Conservation (phyloP, 2,329 filamentous ascomycete genomes). For the Exserohilum rostratum region DNA sequence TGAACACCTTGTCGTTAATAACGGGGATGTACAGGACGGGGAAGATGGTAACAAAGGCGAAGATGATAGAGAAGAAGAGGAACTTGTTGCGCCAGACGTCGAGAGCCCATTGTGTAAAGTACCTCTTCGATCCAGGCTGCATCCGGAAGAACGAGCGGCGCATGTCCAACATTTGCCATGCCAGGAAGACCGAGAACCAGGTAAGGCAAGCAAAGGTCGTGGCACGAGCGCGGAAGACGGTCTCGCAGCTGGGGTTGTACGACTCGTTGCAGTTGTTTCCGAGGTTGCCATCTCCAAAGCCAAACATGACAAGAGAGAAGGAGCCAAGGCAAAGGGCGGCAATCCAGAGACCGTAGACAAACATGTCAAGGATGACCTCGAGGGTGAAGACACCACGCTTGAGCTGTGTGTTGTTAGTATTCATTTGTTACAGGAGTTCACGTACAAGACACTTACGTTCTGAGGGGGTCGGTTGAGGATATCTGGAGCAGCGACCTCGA, state of each 20-base stretch:
- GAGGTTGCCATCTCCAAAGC: conserved; percentile 41
- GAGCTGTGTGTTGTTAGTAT: conserved; percentile 20
- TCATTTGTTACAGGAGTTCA: not conserved
- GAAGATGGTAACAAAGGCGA: conserved; percentile 39
- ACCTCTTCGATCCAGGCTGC: conserved; percentile 65
- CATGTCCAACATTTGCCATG: conserved; percentile 74
- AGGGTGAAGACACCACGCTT: conserved; percentile 49
- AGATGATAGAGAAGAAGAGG: conserved; percentile 54
- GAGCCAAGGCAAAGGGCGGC: conserved; percentile 38
- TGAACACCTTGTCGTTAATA: conserved; percentile 68
- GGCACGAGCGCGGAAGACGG: conserved; percentile 62
- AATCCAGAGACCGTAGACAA: conserved; percentile 48
- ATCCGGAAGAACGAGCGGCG: conserved; percentile 76
- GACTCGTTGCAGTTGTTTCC: conserved; percentile 42
- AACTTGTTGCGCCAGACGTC: conserved; percentile 76
- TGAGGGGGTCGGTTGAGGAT: conserved; percentile 83
- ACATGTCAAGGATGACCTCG: conserved; percentile 48
- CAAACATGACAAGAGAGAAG: conserved; percentile 46
- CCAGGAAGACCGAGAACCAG: conserved; percentile 77
- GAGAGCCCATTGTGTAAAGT: conserved; percentile 65
- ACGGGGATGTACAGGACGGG: conserved; percentile 66
- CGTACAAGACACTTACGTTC: conserved; percentile 2
- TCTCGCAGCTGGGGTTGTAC: conserved; percentile 34
- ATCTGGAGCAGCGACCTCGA: conserved; percentile 75
- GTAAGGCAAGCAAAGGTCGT: conserved; percentile 77